Evolutionary conservation across 139 green algal genomes (phyloP).

Genomic region (Limnomonas spitsbergensis): DNA sequence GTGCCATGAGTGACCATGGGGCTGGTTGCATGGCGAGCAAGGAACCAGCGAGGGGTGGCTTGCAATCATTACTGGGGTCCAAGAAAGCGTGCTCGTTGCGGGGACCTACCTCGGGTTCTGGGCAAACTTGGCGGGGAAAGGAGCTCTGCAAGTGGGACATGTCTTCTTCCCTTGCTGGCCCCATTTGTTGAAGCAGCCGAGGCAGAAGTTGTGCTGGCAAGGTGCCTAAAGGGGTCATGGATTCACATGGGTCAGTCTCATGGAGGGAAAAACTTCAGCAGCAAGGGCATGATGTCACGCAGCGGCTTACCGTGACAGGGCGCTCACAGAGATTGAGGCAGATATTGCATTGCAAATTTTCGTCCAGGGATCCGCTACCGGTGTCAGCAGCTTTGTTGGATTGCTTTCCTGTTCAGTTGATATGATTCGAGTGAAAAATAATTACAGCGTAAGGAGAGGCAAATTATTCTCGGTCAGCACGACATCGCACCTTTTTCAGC

Average conservation of each 20-base stretch:
- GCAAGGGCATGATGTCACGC: too few species aligned
- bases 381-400: background rate
- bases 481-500: too few species aligned
- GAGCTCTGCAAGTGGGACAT: constrained; percentile 81
- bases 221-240: constrained; percentile 57
- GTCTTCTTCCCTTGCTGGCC: constrained; percentile 71
- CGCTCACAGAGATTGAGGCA: constrained; percentile 82
- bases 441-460: too few species aligned
- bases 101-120: constrained; percentile 60
- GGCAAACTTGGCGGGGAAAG: constrained; percentile 66
- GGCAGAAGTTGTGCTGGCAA: constrained; percentile 96
- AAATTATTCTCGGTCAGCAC: too few species aligned
- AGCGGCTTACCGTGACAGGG: constrained; percentile 80
- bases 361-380: constrained; percentile 49
- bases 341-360: constrained; percentile 84
- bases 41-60: background rate
- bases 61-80: background rate
- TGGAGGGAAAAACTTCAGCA: too few species aligned
- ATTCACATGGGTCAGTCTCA: too few species aligned
- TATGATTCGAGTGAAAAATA: too few species aligned
- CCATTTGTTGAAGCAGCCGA: constrained; percentile 87
- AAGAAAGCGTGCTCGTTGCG: background rate
- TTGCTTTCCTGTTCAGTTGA: background rate
- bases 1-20: background rate
- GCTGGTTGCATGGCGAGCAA: background rate